A percentile compares a stretch with the other conserved stretches of the same genome.
These are phyloP conservation scores for Nevesoporus exiguus DNA, from an alignment of 768 basidiomycete species.

Conservation along the genomic window DNA sequence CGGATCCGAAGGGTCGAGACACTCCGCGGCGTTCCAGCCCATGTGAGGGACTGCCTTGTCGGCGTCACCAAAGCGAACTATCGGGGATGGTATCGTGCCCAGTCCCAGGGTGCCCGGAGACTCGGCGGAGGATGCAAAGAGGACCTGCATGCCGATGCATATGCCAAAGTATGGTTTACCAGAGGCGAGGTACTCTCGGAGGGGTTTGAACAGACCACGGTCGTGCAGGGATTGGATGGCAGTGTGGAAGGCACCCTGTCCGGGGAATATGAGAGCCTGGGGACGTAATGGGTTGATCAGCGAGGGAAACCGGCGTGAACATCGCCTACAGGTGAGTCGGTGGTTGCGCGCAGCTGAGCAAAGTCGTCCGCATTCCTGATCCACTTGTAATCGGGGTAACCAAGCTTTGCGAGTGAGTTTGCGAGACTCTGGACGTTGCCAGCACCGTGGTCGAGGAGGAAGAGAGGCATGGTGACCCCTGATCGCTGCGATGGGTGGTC, in stretches of 20 bases:
- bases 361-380: constrained; percentile 80
- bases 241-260: constrained; percentile 90
- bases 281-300: constrained; percentile 10
- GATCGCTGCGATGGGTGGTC: neutral
- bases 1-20: constrained; percentile 42
- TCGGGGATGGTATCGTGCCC: constrained; percentile 77
- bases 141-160: constrained; percentile 97
- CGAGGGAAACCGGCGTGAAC: constrained; percentile 2
- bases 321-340: constrained; percentile 61
- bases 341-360: constrained; percentile 38
- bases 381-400: constrained; percentile 82
- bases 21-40: constrained; percentile 87
- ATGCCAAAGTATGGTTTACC: constrained; percentile 96
- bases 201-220: constrained; percentile 74
- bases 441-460: constrained; percentile 94
- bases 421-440: constrained; percentile 93
- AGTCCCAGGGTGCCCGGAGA: constrained; percentile 67
- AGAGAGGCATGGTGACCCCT: constrained; percentile 50
- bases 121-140: constrained; percentile 86
- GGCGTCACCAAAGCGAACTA: constrained; percentile 63
- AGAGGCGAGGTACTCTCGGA: constrained; percentile 77
- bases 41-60: constrained; percentile 96
- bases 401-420: constrained; percentile 82
- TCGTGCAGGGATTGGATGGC: constrained; percentile 74
- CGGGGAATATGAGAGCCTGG: constrained; percentile 94